Base-by-base conservation (phyloP, 306 rosid genomes). In the Glycine soja region DNA sequence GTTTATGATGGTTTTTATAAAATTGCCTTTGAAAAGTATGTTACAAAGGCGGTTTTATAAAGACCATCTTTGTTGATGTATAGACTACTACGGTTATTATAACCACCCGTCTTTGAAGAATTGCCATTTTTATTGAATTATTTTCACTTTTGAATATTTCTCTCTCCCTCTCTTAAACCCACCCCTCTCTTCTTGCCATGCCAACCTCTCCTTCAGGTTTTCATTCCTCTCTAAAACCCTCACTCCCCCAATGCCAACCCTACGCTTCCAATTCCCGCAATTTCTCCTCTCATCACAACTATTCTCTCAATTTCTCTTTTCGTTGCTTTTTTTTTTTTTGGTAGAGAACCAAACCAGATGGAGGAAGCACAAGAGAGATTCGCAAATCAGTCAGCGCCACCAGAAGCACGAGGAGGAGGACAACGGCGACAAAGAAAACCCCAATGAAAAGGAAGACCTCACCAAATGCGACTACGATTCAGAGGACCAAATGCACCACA, bases 351-450 rank as follows among this genome's bases (percentile, higher is more conserved):
- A 96, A 68, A 89, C 86, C 74, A 90, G 84, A 89, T 95, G 99
- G 99, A 85, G 89, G 90, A 95, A 91, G 90, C 86, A 95, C 24
- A 93, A 90, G 97, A 81, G 93, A 63, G 99, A 95, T 48, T 84
- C 98, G 8, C 93, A 82, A 86, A 85, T 89, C 83, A 78, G 64
- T 59, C 78, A 86, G 64, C 85, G 90, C 36, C 85, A 80, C 19
- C 86, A 77, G 72, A 91, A 86, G 85, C 90, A 83, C 80, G 89
- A 88, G 6, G 90, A 90, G 0, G 92, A 95, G 1, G 94, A 95
- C 1, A 93, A 92, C 1, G 94, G 92, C 9, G 96, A 95, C 1
- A 93, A 88, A 6, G 97, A 91, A 46, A 91, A 87, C 53, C 87
- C 88, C 75, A 86, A 85, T 58, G 86, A 77, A n/a, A n/a, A 85